Evolutionary conservation across 345 rosid species (phyloP), one percentile per base, ranked within the genome.

Genomic region (Aquilaria yunnanensis): DNA sequence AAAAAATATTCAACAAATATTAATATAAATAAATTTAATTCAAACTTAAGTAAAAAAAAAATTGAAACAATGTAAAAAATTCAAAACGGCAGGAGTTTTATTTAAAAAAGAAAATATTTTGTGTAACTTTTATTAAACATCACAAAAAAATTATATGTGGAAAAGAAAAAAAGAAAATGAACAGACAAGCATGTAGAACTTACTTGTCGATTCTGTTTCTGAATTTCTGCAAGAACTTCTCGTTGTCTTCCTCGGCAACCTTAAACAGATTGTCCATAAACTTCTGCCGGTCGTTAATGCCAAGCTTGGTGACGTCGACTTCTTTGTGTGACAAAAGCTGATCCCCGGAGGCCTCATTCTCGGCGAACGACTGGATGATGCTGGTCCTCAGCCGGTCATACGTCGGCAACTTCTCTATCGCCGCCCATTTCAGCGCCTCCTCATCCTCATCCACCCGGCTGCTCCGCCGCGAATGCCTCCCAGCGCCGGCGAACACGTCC

Each of bases 371-470:
- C 7, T 83, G 77, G 77, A 92, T 82, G 74, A 92, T 75, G 54
- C 88, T 81, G 47, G 96, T 92, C 13, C 96, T 80, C 23, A 92
- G 59, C 31, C 98, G 80, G 60, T 77, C 86, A 67, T 87, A 92
- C 0, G 98, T 92, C 4, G 98, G 98, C 37, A 92, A 63, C 51
- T 79, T 87, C 81, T 92, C 98, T 47, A 92, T 87, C 31, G 98
- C 96, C 5, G 96, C 98, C 98, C 98, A 92, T 78, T 80, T 92
- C 7, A 92, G 83, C 16, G 96, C 96, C 66, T 92, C 98, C 72
- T 92, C 96, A 33, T 92, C 98, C 55, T 85, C 96, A 46, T 80
- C 84, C 2, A 70, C 72, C 2, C 72, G 72, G 52, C 78, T 78
- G 51, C 77, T 79, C 43, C 88, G 68, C 58, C 90, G 74, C 1